Evolutionary conservation across 805 yeast genomes (phyloP).

Genomic region (Kregervanrija fluxuum): DNA sequence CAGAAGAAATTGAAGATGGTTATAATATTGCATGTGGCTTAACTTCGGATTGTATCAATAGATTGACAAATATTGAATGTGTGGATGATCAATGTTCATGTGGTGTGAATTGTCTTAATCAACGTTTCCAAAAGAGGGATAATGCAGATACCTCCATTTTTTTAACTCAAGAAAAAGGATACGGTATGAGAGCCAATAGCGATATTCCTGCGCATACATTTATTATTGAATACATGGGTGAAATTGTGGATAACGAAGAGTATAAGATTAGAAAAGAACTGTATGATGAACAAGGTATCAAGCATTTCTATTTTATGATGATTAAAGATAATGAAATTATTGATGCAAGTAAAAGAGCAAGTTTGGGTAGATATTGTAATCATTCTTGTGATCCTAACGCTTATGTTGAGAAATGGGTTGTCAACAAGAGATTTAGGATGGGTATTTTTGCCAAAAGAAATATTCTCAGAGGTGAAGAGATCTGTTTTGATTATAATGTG

Average conservation of each 20-base stretch:
- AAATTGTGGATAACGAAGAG: slow-evolving; percentile 75
- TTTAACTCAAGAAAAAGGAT: slow-evolving; percentile 79
- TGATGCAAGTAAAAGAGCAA: slow-evolving; percentile 88
- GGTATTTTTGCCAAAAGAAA: slow-evolving; percentile 84
- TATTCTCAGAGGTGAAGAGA: slow-evolving; percentile 75
- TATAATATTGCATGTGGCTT: slow-evolving; percentile 72
- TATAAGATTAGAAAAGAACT: slow-evolving; percentile 68
- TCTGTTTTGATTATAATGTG: slow-evolving; percentile 88
- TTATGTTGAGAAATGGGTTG: slow-evolving; percentile 95
- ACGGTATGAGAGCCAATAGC: slow-evolving; percentile 70
- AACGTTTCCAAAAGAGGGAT: slow-evolving; percentile 72
- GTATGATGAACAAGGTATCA: slow-evolving; percentile 61
- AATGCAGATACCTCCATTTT: slow-evolving; percentile 79
- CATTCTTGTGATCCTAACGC: slow-evolving; percentile 96
- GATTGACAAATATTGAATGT: slow-evolving; percentile 91
- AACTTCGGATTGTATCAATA: slow-evolving; percentile 82
- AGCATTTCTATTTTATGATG: slow-evolving; percentile 95
- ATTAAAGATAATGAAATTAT: slow-evolving; percentile 86
- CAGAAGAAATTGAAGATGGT: slow-evolving; percentile 34
- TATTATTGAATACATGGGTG: slow-evolving; percentile 90
- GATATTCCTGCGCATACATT: slow-evolving; percentile 58
- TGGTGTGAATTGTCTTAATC: slow-evolving; percentile 77
- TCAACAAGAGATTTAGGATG: slow-evolving; percentile 83
- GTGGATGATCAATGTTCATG: slow-evolving; percentile 62
- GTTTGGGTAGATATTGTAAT: slow-evolving; percentile 85